Percentiles rank a stretch among this genome's conserved stretches.
Conservation (phyloP, 2,329 filamentous ascomycete genomes). For the Fusarium temperatum region DNA sequence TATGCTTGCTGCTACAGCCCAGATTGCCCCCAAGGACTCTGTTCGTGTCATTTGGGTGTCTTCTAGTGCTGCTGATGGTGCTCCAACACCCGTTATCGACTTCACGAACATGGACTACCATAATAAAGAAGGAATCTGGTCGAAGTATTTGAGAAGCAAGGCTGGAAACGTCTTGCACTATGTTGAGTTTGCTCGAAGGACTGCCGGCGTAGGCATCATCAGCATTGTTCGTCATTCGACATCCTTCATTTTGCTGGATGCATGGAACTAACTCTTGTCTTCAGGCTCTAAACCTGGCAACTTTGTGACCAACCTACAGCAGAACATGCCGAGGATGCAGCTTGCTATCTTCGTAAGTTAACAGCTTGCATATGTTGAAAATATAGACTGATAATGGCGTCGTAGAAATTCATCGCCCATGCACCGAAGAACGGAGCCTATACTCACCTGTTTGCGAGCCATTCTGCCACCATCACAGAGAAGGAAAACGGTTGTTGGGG, state of each 20-base stretch:
- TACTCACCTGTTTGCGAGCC: not conserved
- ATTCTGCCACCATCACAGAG: not conserved
- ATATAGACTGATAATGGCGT: fast-evolving
- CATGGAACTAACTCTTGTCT: fast-evolving
- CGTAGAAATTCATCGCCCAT: not conserved
- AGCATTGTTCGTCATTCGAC: not conserved
- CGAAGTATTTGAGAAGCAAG: not conserved
- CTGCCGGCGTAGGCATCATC: not conserved
- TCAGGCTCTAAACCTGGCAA: not conserved
- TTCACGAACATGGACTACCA: not conserved
- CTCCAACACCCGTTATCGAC: not conserved
- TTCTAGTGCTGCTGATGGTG: not conserved
- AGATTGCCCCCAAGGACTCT: conserved; percentile 38
- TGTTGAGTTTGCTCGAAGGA: not conserved
- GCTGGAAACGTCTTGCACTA: not conserved
- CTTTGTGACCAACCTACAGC: not conserved
- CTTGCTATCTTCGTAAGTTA: not conserved
- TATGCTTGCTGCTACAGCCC: conserved; percentile 43
- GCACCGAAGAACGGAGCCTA: not conserved
- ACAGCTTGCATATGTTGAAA: fast-evolving
- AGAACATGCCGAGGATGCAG: not conserved
- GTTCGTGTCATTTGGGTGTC: conserved; percentile 43
- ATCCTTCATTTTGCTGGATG: not conserved
- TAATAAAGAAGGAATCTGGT: not conserved
- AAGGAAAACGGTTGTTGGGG: not conserved